These are phyloP conservation scores for Malbranchea cinnamomea DNA, from an alignment of 2,329 filamentous ascomycete genomes.

Conservation along the genomic window DNA sequence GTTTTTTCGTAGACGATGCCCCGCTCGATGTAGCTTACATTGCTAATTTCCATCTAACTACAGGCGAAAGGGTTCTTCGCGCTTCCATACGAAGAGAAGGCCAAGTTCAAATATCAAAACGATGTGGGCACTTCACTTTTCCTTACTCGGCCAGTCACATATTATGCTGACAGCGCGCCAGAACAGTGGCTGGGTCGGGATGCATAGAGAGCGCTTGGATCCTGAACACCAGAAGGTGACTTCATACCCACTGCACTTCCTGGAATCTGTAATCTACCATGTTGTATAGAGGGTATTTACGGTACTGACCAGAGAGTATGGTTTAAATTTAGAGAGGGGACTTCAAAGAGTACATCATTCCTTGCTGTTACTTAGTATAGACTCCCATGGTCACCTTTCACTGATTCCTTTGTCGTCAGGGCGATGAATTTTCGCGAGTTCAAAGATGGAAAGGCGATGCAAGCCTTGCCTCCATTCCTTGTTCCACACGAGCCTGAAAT, in stretches of 20 bases:
- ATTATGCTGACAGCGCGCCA: slow-evolving; percentile 20
- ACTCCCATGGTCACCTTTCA: background rate
- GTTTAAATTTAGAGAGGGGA: slow-evolving; percentile 48
- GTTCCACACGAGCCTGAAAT: slow-evolving; percentile 45
- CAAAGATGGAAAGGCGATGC: slow-evolving; percentile 49
- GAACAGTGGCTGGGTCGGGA: slow-evolving; percentile 78
- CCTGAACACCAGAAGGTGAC: slow-evolving; percentile 62
- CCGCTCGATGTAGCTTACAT: too few species aligned
- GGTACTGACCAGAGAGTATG: too few species aligned
- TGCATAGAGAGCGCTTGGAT: slow-evolving; percentile 80
- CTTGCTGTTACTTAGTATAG: background rate
- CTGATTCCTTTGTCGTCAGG: slow-evolving; percentile 35
- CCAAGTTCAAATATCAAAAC: slow-evolving; percentile 39
- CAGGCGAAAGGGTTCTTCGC: slow-evolving; percentile 61
- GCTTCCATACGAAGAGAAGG: slow-evolving; percentile 56
- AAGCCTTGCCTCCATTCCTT: slow-evolving; percentile 58
- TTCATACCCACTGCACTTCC: slow-evolving; percentile 3
- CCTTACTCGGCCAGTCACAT: slow-evolving; percentile 2
- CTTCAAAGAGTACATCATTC: slow-evolving; percentile 59
- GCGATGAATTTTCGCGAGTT: slow-evolving; percentile 89
- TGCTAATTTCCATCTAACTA: slow-evolving; percentile 3
- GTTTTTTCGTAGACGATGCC: too few species aligned
- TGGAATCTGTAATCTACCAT: too few species aligned
- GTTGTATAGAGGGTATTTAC: too few species aligned
- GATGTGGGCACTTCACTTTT: background rate